Base-by-base conservation (phyloP, 2,329 filamentous ascomycete genomes). In the Rhytidhysteron rufulum region DNA sequence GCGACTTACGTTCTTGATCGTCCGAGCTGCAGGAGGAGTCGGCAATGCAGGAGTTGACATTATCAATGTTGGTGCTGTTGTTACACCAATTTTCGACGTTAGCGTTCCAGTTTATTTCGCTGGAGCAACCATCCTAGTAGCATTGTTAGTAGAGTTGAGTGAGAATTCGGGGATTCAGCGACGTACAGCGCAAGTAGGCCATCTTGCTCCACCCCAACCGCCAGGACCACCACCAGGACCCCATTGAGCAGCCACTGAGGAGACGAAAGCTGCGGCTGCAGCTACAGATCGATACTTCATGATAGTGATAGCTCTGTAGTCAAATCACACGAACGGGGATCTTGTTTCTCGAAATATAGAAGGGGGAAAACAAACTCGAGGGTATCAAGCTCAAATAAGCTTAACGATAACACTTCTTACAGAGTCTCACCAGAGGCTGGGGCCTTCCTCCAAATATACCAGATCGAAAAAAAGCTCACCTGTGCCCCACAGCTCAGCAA, bases 11-110 rank as follows among this genome's bases (percentile, higher is more conserved):
- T 39, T 42, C 42, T 43, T 57, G 56, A 32, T 58, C 54, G 10
- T 29, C 18, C 17, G 47, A 35, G 37, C 40, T 47, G 47, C 54
- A 58, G 32, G 34, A 39, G 5, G 48, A 51, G 30, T 17, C 25
- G 29, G 45, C 40, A 40, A 58, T 45, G 44, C 54, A 55, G 37
- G 37, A 38, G 43, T 54, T 56, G 31, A 53, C 31, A 16, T 34
- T 45, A 44, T 46, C 43, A 21, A 55, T 37, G 11, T 37, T 43
- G 35, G 38, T 43, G 40, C 25, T 37, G 42, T 52, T 47, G 41
- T 22, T 38, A 49, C 54, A 58, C 21, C 52, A 39, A 34, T 25
- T 37, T 25, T 40, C 29, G 15, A 15, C 19, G 19, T 31, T 31
- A n/a, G 16, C 17, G 13, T 9, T 34, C 36, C 36, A 43, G 21